A percentile compares a stretch with the other conserved stretches of the same genome.
These are phyloP conservation scores for Myrmaecium sp. DNA, from an alignment of 2,329 filamentous ascomycete genomes.

Conservation along the genomic window DNA sequence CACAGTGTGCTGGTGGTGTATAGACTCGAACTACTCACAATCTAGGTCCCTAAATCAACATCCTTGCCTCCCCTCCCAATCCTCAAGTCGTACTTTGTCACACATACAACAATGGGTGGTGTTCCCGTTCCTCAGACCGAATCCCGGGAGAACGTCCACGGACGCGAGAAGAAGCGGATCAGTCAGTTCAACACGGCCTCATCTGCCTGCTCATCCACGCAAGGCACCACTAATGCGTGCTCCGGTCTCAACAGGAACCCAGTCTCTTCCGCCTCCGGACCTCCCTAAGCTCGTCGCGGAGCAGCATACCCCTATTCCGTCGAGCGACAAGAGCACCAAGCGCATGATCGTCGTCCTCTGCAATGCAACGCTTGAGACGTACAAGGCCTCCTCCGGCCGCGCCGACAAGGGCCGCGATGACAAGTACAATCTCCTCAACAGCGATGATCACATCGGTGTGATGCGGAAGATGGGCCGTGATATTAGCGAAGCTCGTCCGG, in stretches of 20 bases:
- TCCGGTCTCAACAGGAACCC: conserved; percentile 36
- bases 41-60: too few relatives aligned
- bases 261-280: conserved; percentile 82
- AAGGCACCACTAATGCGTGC: too few relatives aligned
- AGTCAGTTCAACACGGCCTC: too few relatives aligned
- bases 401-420: conserved; percentile 60
- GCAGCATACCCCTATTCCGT: conserved; percentile 69
- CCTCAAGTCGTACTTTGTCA: too few relatives aligned
- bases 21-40: too few relatives aligned
- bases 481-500: conserved; percentile 91
- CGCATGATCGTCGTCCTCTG: conserved; percentile 90
- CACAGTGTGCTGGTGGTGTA: too few relatives aligned
- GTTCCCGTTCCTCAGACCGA: too few relatives aligned
- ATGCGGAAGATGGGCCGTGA: conserved; percentile 99
- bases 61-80: too few relatives aligned
- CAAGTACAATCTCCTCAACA: conserved; percentile 95
- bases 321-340: conserved; percentile 77
- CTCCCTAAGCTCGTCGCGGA: conserved; percentile 87
- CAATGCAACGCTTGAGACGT: conserved; percentile 94
- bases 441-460: conserved; percentile 95
- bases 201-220: too few relatives aligned
- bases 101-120: too few relatives aligned
- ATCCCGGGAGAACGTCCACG: too few relatives aligned
- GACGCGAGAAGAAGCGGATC: too few relatives aligned
- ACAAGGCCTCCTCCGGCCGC: conserved; percentile 68